These are phyloP conservation scores for Microdochium paspali DNA, from an alignment of 2,329 filamentous ascomycete genomes.

Conservation along the genomic window DNA sequence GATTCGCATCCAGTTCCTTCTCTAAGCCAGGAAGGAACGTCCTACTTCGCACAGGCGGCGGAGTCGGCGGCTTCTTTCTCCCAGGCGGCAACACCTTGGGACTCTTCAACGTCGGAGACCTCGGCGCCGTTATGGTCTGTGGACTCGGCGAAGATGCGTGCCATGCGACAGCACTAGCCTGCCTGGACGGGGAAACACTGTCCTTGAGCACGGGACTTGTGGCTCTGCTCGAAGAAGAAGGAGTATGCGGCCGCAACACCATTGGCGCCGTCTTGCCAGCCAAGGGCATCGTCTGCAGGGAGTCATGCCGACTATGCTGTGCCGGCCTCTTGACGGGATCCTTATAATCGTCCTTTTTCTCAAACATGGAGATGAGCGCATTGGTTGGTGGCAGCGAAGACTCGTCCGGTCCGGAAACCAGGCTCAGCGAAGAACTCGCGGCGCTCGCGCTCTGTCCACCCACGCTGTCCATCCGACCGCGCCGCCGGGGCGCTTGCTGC, in stretches of 20 bases:
- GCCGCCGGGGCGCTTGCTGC: constrained; percentile 10
- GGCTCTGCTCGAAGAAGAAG: constrained; percentile 19
- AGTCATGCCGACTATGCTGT: constrained; percentile 5
- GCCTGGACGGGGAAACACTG: constrained; percentile 12
- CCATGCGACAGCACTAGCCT: constrained; percentile 10
- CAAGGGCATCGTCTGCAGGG: constrained; percentile 1
- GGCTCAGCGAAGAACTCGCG: constrained; percentile 16
- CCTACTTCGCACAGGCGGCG: constrained; percentile 6
- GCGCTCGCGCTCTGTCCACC: constrained; percentile 16
- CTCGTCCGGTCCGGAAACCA: constrained; percentile 36
- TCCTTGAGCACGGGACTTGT: constrained; percentile 14
- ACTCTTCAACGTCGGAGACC: background rate
- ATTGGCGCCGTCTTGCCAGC: constrained; percentile 7
- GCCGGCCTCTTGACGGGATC: constrained; percentile 16
- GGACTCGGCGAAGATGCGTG: constrained; percentile 1
- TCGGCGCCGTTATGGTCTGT: background rate
- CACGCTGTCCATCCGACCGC: constrained; percentile 17
- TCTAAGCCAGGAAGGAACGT: background rate
- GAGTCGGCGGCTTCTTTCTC: constrained; percentile 13
- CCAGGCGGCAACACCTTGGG: background rate
- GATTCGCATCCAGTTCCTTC: too few relatives aligned
- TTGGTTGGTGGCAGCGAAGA: constrained; percentile 52
- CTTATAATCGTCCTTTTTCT: constrained; percentile 30
- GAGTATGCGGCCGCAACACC: constrained; percentile 19
- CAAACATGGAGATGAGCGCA: constrained; percentile 60